Evolutionary conservation across 179 eudicot species (phyloP).

Genomic region (Vitellaria paradoxa): DNA sequence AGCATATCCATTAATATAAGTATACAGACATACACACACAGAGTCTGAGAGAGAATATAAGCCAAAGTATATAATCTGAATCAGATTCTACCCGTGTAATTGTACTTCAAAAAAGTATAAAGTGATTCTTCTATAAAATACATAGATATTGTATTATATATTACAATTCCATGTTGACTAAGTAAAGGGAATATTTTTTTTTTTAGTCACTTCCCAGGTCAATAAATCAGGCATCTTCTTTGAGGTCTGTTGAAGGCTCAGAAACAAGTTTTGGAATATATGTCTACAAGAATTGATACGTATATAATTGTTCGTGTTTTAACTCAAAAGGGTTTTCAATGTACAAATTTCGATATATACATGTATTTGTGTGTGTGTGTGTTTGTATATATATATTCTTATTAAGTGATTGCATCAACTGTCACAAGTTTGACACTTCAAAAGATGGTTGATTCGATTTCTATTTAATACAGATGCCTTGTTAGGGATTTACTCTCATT

Average conservation of each 20-base stretch:
- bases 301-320: no score
- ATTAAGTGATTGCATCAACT: no score
- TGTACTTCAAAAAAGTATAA: not conserved
- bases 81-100: slow-evolving; percentile 9
- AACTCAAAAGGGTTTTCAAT: no score
- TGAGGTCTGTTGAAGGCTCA: not conserved
- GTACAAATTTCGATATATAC: no score
- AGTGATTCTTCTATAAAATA: not conserved
- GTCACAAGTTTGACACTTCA: not conserved
- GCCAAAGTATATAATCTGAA: not conserved
- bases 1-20: not conserved
- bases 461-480: no score
- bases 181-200: not conserved
- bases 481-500: no score
- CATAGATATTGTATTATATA: no score
- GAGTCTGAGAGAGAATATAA: no score
- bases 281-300: no score
- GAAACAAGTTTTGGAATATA: no score
- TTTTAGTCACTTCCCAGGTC: slow-evolving; percentile 4
- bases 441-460: not conserved
- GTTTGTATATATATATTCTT: no score
- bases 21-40: not conserved
- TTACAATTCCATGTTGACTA: not conserved
- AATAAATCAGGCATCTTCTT: not conserved
- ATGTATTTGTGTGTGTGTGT: no score